Percentiles rank a stretch among this genome's conserved stretches.
phyloP scores from a whole-genome alignment of 495 filamentous ascomycete species.

The Podospora pseudoanserina region DNA sequence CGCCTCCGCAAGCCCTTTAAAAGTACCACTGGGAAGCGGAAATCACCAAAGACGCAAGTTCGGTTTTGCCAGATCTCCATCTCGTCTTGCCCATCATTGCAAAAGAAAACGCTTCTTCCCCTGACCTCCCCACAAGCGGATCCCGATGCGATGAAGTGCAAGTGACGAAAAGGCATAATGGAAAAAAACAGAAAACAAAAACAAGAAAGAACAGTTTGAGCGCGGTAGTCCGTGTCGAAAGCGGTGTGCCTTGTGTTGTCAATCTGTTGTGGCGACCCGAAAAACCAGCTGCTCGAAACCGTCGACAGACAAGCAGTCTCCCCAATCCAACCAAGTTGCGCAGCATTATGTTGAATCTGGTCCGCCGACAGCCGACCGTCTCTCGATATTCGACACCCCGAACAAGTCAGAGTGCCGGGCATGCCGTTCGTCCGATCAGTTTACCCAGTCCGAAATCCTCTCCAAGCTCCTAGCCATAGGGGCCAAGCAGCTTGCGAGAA shows the following conservation, averaged over 20 bases:
- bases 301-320: neutral
- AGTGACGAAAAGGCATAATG: conserved; percentile 22
- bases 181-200: conserved; percentile 24
- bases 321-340: neutral
- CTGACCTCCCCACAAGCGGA: conserved; percentile 44
- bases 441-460: neutral
- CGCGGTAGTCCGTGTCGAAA: neutral
- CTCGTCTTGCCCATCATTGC: conserved; percentile 2
- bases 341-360: neutral
- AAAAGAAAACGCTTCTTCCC: conserved; percentile 31
- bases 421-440: conserved; percentile 9
- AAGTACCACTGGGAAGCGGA: neutral
- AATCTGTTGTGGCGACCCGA: neutral
- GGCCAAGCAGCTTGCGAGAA: neutral
- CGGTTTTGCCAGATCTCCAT: conserved; percentile 4
- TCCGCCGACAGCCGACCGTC: neutral
- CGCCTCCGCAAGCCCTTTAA: neutral
- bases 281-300: conserved; percentile 10
- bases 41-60: neutral
- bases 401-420: conserved; percentile 11
- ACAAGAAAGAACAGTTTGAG: neutral
- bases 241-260: neutral
- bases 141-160: conserved; percentile 32
- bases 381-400: conserved; percentile 2
- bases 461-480: neutral